A percentile compares a stretch with the other conserved stretches of the same genome.
Evolutionary conservation across 108 stramenopile species (phyloP).

Genomic region (Pseudonitzschia multistriata): DNA sequence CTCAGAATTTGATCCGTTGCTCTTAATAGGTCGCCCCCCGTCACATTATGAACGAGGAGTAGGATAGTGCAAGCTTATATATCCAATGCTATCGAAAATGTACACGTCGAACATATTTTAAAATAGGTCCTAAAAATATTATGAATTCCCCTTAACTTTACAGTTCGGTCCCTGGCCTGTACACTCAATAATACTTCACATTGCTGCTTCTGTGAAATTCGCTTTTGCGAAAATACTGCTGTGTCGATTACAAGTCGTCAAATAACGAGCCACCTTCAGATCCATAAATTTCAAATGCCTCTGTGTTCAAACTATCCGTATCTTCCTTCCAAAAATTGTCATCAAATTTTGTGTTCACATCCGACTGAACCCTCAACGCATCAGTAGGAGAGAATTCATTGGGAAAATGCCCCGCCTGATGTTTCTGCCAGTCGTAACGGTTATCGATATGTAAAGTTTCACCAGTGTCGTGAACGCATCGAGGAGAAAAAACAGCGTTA

Average conservation of each 20-base stretch:
- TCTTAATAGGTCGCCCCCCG: too few relatives aligned
- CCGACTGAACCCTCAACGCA: not conserved
- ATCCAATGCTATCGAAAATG: too few relatives aligned
- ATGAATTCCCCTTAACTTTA: too few relatives aligned
- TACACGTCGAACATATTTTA: too few relatives aligned
- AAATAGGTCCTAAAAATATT: too few relatives aligned
- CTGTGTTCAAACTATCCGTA: not conserved
- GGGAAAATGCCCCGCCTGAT: not conserved
- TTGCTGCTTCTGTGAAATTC: too few relatives aligned
- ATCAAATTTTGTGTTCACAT: not conserved
- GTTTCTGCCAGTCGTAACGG: not conserved
- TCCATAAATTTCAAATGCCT: conserved; percentile 2
- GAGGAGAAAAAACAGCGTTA: not conserved
- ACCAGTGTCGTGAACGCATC: not conserved
- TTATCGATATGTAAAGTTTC: not conserved
- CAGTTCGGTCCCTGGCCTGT: too few relatives aligned
- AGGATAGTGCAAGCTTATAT: too few relatives aligned
- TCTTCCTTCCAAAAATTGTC: conserved; percentile 10
- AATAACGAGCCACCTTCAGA: conserved; percentile 1
- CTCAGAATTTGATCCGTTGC: too few relatives aligned
- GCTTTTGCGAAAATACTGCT: too few relatives aligned
- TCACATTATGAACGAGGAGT: too few relatives aligned
- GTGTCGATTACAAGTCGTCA: conserved; percentile 8
- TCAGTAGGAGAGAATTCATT: not conserved
- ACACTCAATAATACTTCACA: too few relatives aligned